Evolutionary conservation across 1,139 yeast genomes (phyloP), one percentile per base, ranked within the genome.

Genomic region (Geotrichum restrictum): DNA sequence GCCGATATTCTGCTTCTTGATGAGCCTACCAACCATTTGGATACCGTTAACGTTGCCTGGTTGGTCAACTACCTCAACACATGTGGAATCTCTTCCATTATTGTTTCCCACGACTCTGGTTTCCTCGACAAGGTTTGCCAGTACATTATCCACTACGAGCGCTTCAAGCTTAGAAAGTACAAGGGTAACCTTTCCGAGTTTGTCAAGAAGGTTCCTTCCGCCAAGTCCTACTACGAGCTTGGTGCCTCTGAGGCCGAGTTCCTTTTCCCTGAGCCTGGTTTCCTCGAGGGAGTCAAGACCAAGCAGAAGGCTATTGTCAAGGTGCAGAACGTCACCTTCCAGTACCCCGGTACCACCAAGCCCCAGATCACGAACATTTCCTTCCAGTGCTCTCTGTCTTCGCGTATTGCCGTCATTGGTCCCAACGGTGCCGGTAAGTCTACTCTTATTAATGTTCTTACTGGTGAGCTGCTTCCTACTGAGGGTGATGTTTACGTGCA

Each of bases 351-450:
- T 81, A 91, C 98, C 65, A 62, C 87, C 66, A 89, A 87, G 80
- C 98, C 98, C 69, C 98, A 93, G 81, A 80, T 93, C 69, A 63
- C 72, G 60, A 88, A 85, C 77, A 85, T 93, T 66, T 85, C 85
- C 75, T 93, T 91, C 96, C 98, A 91, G 82, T 88, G 96, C 81
- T 93, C 98, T 63, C 81, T 93, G 73, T 91, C 98, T 60, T 93
- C 98, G 50, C 91, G 98, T 85, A 91, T 93, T 85, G 98, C 98
- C 67, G 98, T 93, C 74, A 88, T 93, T 79, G 98, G 98, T 78
- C 98, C 98, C 75, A 93, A 93, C 77, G 98, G 98, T 85, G 98
- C 98, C 73, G 98, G 98, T 86, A 93, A 93, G 80, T 91, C 98
- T 61, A 93, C 98, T 68, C 85, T 93, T 79, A 89, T 93, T 75